Percentiles rank a stretch among this genome's conserved stretches.
These are phyloP conservation scores for Geotrichum candidum DNA, from an alignment of 1,139 yeast species.

Conservation along the genomic window DNA sequence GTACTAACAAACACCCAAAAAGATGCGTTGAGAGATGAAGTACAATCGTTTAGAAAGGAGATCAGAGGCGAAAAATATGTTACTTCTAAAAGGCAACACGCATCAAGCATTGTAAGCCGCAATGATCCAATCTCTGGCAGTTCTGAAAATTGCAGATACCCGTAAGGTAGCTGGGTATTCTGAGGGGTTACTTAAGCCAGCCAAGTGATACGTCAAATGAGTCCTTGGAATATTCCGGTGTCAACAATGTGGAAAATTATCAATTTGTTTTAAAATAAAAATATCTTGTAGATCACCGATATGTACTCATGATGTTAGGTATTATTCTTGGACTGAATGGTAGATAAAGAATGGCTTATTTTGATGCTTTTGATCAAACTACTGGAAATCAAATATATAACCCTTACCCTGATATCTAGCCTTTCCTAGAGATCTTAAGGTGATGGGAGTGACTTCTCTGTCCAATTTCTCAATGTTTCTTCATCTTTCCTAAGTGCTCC, in stretches of 20 bases:
- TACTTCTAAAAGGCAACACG: slow-evolving; percentile 9
- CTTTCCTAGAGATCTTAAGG: neutral
- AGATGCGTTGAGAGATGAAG: slow-evolving; percentile 58
- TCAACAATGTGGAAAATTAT: neutral
- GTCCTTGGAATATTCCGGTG: neutral
- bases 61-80: slow-evolving; percentile 42
- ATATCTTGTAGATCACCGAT: neutral
- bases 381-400: neutral
- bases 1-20: slow-evolving; percentile 28
- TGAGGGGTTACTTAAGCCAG: slow-evolving; percentile 1
- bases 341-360: no score
- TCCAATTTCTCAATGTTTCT: neutral
- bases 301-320: neutral
- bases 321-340: neutral
- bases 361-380: neutral
- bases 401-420: slow-evolving; percentile 1
- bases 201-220: neutral
- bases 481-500: neutral
- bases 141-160: neutral
- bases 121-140: neutral
- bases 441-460: neutral
- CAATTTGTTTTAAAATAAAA: neutral
- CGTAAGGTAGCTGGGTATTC: slow-evolving; percentile 1
- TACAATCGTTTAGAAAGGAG: slow-evolving; percentile 60
- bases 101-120: neutral